A percentile compares a stretch with the other conserved stretches of the same genome.
Conservation (phyloP, 2,329 filamentous ascomycete genomes). For the Fusarium fujikuroi region DNA sequence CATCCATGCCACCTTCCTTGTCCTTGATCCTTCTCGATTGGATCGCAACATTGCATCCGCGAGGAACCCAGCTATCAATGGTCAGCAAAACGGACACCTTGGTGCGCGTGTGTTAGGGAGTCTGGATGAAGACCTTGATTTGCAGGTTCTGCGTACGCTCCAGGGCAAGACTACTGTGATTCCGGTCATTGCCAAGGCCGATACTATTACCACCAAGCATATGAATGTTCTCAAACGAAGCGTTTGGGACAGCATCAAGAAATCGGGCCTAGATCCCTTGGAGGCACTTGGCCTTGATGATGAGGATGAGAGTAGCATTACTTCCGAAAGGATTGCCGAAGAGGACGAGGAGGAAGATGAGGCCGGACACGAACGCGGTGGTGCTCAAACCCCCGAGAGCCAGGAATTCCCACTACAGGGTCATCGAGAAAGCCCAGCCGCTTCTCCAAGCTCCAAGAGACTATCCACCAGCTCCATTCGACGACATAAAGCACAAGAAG, state of each 20-base stretch:
- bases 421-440: slow-evolving; percentile 44
- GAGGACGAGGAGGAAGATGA: slow-evolving; percentile 52
- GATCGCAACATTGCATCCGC: slow-evolving; percentile 82
- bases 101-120: slow-evolving; percentile 66
- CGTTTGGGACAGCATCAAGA: slow-evolving; percentile 89
- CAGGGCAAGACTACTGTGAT: slow-evolving; percentile 96
- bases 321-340: slow-evolving; percentile 65
- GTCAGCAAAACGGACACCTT: slow-evolving; percentile 59
- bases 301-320: slow-evolving; percentile 71
- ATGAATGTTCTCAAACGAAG: slow-evolving; percentile 92
- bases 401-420: slow-evolving; percentile 56
- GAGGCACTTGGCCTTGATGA: slow-evolving; percentile 87
- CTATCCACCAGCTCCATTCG: slow-evolving; percentile 59
- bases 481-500: slow-evolving; percentile 59
- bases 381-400: slow-evolving; percentile 41
- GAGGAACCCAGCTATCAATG: slow-evolving; percentile 64
- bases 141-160: slow-evolving; percentile 88
- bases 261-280: slow-evolving; percentile 86
- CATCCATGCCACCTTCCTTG: slow-evolving; percentile 93
- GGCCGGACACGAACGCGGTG: slow-evolving; percentile 30
- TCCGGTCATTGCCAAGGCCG: slow-evolving; percentile 94
- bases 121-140: slow-evolving; percentile 87
- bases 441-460: slow-evolving; percentile 56
- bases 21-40: slow-evolving; percentile 87
- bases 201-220: slow-evolving; percentile 94